Percentiles rank a stretch among this genome's conserved stretches.
phyloP scores from a whole-genome alignment of 805 yeast species.

The Kazachstania taianensis region DNA sequence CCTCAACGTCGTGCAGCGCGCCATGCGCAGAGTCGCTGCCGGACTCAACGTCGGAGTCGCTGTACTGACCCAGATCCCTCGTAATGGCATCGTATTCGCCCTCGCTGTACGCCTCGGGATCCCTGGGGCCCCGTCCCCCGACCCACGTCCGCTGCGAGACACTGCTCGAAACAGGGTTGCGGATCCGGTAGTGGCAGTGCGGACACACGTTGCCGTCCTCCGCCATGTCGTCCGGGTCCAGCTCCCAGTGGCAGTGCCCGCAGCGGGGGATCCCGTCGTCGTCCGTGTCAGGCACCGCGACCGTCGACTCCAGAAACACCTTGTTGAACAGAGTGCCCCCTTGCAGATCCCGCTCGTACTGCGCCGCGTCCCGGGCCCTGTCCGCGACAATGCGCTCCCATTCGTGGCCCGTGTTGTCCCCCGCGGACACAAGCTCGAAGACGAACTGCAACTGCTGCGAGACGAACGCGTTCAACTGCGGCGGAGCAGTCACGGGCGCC shows the following conservation, averaged over 20 bases:
- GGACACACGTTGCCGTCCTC: slow-evolving; percentile 39
- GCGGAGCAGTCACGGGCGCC: slow-evolving; percentile 36
- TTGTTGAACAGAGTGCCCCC: slow-evolving; percentile 37
- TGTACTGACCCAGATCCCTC: slow-evolving; percentile 3
- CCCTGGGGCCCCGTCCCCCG: not conserved
- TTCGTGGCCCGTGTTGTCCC: slow-evolving; percentile 12
- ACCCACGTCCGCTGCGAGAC: not conserved
- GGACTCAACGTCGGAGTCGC: slow-evolving; percentile 7
- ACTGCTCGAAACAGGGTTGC: slow-evolving; percentile 14
- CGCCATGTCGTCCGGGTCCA: slow-evolving; percentile 25
- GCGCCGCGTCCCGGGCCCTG: slow-evolving; percentile 12
- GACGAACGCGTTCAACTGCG: slow-evolving; percentile 43
- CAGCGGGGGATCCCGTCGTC: slow-evolving; percentile 70
- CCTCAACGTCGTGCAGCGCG: slow-evolving; percentile 9
- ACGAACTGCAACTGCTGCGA: slow-evolving; percentile 38
- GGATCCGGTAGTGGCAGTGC: slow-evolving; percentile 53
- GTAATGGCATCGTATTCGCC: slow-evolving; percentile 15
- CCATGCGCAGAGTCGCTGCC: slow-evolving; percentile 5
- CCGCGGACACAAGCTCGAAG: slow-evolving; percentile 24
- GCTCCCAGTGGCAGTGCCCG: slow-evolving; percentile 73
- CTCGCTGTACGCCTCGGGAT: slow-evolving; percentile 20
- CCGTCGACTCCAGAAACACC: slow-evolving; percentile 38
- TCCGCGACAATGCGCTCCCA: slow-evolving; percentile 9
- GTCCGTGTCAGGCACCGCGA: slow-evolving; percentile 48
- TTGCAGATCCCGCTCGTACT: slow-evolving; percentile 15